Evolutionary conservation across 2,329 filamentous ascomycete genomes (phyloP).

Genomic region (Apiospora saccharicola): DNA sequence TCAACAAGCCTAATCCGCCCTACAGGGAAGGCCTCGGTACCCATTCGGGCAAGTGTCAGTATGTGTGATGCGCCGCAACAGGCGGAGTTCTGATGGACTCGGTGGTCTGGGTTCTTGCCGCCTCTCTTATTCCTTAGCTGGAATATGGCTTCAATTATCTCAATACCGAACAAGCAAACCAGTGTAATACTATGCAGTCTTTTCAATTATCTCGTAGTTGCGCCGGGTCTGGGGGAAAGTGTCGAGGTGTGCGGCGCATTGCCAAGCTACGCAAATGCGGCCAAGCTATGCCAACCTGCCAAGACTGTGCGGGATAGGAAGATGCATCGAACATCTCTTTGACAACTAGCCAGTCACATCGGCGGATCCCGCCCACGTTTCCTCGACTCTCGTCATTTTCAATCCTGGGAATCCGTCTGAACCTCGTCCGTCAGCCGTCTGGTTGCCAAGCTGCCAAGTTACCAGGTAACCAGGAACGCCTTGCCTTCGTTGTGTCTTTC

Average conservation of each 20-base stretch:
- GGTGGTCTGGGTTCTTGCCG: not conserved
- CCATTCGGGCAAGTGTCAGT: not conserved
- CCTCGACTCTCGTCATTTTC: not conserved
- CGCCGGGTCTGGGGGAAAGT: not conserved
- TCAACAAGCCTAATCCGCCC: not conserved
- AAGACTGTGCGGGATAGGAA: constrained; percentile 5
- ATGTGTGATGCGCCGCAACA: not conserved
- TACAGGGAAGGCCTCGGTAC: not conserved
- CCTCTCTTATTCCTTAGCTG: not conserved
- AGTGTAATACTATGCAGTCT: not conserved
- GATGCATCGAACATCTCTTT: constrained; percentile 8
- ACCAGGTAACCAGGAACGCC: not conserved
- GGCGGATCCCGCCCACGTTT: constrained; percentile 11
- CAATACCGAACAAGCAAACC: not conserved
- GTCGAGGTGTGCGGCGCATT: not conserved
- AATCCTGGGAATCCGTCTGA: not conserved
- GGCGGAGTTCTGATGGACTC: not conserved
- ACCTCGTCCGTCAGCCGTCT: not conserved
- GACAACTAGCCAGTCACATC: not conserved
- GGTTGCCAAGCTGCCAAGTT: not conserved
- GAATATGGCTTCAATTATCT: not conserved
- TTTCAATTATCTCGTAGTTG: not conserved
- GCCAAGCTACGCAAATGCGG: constrained; percentile 5
- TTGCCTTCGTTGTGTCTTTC: not conserved
- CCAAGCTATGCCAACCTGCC: constrained; percentile 12